Base-by-base conservation (phyloP, 352 stramenopile species). In the Globisporangium spiculum region DNA sequence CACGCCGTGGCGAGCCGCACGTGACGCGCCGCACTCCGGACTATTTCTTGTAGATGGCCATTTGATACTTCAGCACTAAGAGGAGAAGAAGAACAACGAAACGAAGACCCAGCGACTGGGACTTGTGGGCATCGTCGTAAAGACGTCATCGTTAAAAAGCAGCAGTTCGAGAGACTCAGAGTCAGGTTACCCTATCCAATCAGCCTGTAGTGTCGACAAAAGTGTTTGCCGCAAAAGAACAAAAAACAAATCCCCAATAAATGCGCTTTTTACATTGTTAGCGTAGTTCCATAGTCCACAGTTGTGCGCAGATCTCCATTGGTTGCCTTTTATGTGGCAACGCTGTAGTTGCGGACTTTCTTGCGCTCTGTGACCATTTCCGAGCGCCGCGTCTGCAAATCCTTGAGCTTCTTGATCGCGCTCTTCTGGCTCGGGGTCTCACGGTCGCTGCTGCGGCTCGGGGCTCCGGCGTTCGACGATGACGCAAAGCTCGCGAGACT, bases 1-100 rank as follows among this genome's bases (percentile, higher is more conserved):
- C 96, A 67, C 86, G 96, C 60, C 86, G 93, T 71, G 96, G 95
- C 50, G 95, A 98, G 75, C 92, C 94, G 10, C 89, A 98, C 66
- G 94, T 98, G 24, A 98, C 92, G 48, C 80, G 93, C 63, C 80
- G 94, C 65, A 98, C 94, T 53, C 96, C 96, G 24, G 96, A 98
- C 72, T 98, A 98, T 75, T 98, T 98, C 75, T 73, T 98, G 70
- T 98, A 97, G 80, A 70, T 32, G 26, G 54, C 16, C 41, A 22
- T 50, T 50, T 50, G 41, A 9, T 50, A 50, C 41, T 50, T 50
- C 41, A 50, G 16, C 20, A 22, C 41, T 16, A 50, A 22, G 41
- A 22, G 18, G 6, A 22, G 41, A 50, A 22, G 41, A 50, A 50
- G 4, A 48, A 46, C 10, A 46, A 46, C 2, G 7, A 48, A 48